Conservation (phyloP, 345 rosid genomes). For the Xanthoceras sorbifolium region DNA sequence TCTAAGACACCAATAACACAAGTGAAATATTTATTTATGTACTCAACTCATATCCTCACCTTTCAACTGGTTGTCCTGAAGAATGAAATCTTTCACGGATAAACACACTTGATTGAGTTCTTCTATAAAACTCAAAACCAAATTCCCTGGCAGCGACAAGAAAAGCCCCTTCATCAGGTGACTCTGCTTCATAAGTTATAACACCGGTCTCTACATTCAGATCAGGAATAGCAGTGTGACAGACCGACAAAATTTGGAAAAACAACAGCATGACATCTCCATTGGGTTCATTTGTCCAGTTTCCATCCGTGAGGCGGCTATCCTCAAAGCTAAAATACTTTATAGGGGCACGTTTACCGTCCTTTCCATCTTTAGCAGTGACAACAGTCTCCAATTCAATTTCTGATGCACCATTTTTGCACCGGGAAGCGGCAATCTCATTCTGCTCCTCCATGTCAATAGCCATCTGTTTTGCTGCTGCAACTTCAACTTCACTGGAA, state of each 20-base stretch:
- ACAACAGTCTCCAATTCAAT: conserved; percentile 75
- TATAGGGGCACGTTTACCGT: conserved; percentile 40
- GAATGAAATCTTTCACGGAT: conserved; percentile 55
- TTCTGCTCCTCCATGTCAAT: conserved; percentile 71
- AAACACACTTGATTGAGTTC: conserved; percentile 86
- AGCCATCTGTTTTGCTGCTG: conserved; percentile 89
- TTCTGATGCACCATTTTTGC: conserved; percentile 46
- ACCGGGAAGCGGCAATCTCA: conserved; percentile 33
- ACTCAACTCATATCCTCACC: conserved; percentile 48
- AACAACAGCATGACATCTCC: conserved; percentile 57
- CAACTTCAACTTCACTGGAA: conserved; percentile 84
- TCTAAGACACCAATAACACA: conserved; percentile 18
- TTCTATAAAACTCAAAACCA: conserved; percentile 86
- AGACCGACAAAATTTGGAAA: conserved; percentile 79
- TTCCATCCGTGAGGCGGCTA: conserved; percentile 74
- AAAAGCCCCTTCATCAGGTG: conserved; percentile 96
- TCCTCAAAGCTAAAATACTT: conserved; percentile 94
- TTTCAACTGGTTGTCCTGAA: conserved; percentile 62
- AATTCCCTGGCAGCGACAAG: conserved; percentile 96
- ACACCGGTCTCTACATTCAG: conserved; percentile 70
- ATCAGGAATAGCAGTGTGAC: conserved; percentile 98
- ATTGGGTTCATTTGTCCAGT: conserved; percentile 77
- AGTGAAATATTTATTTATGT: not conserved
- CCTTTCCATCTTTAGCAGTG: conserved; percentile 45
- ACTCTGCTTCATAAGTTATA: conserved; percentile 86